These are phyloP conservation scores for Lentinula raphanica DNA, from an alignment of 768 basidiomycete genomes.

Conservation along the genomic window DNA sequence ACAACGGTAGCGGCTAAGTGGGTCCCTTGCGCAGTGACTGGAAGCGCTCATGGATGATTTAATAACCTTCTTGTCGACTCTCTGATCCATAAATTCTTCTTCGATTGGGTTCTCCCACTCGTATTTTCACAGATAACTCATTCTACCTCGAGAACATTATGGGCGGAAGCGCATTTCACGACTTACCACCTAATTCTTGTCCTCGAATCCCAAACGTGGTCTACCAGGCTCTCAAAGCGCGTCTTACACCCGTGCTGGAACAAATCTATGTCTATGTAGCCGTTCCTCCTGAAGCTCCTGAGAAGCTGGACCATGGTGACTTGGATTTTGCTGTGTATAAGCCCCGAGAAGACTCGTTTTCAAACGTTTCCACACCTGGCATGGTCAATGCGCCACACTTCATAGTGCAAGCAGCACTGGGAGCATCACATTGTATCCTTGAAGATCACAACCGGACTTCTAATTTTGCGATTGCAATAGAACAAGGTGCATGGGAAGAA, in stretches of 20 bases:
- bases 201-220: slow-evolving; percentile 56
- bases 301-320: slow-evolving; percentile 63
- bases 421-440: slow-evolving; percentile 42
- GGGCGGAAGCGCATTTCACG: slow-evolving; percentile 68
- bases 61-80: no score
- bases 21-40: no score
- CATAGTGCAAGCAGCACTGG: slow-evolving; percentile 34
- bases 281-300: slow-evolving; percentile 59
- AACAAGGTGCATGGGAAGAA: slow-evolving; percentile 31
- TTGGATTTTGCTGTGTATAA: slow-evolving; percentile 57
- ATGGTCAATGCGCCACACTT: slow-evolving; percentile 28
- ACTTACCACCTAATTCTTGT: slow-evolving; percentile 39
- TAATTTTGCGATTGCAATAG: slow-evolving; percentile 54
- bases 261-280: slow-evolving; percentile 46
- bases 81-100: no score
- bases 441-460: slow-evolving; percentile 52
- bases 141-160: slow-evolving; percentile 25
- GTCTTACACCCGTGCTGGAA: slow-evolving; percentile 34
- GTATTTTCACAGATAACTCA: no score
- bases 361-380: slow-evolving; percentile 10
- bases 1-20: no score
- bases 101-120: no score
- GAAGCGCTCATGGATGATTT: no score
- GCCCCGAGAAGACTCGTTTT: background rate
- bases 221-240: slow-evolving; percentile 48